Evolutionary conservation across 768 basidiomycete genomes (phyloP).

Genomic region (Suillus decipiens): DNA sequence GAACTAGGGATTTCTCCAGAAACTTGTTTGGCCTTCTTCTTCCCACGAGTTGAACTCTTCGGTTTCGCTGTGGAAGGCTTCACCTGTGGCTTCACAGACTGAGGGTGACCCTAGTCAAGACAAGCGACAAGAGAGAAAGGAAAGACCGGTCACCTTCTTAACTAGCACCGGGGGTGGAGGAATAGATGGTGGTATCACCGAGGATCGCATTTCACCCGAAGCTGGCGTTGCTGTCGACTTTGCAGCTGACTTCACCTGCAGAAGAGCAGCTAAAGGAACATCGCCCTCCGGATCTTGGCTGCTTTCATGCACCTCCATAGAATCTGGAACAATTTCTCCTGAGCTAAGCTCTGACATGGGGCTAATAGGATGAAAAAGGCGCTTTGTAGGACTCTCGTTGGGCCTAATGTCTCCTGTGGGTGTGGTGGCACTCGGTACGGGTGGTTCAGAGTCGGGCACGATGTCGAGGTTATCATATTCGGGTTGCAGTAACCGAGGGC

Average conservation of each 20-base stretch:
- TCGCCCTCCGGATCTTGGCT: constrained; percentile 43
- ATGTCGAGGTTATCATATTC: constrained; percentile 44
- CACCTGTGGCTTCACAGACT: constrained; percentile 8
- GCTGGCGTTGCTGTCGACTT: constrained; percentile 20
- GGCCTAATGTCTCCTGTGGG: constrained; percentile 10
- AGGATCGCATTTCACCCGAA: constrained; percentile 7
- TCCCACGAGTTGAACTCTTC: constrained; percentile 14
- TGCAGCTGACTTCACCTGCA: constrained; percentile 21
- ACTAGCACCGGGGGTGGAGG: constrained; percentile 7
- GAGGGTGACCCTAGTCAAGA: constrained; percentile 1
- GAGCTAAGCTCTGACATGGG: constrained; percentile 25
- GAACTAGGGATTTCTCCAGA: constrained; percentile 55
- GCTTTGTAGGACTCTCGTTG: constrained; percentile 18
- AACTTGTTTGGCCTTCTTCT: constrained; percentile 26
- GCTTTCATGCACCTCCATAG: constrained; percentile 31
- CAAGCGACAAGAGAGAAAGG: background rate
- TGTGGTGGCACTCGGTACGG: constrained; percentile 22
- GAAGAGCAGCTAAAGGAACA: constrained; percentile 42
- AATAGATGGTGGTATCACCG: constrained; percentile 12
- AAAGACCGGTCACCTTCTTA: constrained; percentile 20
- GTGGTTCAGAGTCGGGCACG: constrained; percentile 68
- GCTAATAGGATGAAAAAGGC: constrained; percentile 22
- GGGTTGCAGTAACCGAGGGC: background rate
- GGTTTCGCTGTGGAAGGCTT: constrained; percentile 15
- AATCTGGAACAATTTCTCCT: constrained; percentile 31